These are phyloP conservation scores for Sporothrix pseudoabietina DNA, from an alignment of 2,329 filamentous ascomycete genomes.

Conservation along the genomic window DNA sequence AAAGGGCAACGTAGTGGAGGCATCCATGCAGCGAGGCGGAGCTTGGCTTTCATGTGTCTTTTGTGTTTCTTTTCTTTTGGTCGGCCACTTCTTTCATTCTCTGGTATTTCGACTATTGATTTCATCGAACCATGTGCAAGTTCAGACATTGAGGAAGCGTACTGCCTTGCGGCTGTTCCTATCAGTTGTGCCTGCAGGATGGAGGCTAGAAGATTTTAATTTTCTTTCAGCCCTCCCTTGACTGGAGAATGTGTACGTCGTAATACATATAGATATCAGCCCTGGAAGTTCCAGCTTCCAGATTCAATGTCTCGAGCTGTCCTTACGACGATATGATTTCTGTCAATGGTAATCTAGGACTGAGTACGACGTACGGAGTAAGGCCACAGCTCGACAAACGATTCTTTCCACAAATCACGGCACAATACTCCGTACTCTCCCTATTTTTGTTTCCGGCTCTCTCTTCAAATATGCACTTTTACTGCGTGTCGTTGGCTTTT, in stretches of 20 bases:
- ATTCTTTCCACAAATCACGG: too few species aligned
- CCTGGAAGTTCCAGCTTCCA: neutral
- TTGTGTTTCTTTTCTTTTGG: neutral
- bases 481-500: neutral
- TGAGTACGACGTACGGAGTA: too few species aligned
- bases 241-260: neutral
- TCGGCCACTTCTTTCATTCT: neutral
- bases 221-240: neutral
- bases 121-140: neutral
- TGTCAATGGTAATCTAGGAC: too few species aligned
- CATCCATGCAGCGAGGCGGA: constrained; percentile 12
- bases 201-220: neutral
- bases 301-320: neutral
- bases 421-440: too few species aligned
- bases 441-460: neutral
- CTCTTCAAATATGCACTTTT: neutral
- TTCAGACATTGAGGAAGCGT: neutral
- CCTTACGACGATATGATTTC: neutral
- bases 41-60: neutral
- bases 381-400: neutral
- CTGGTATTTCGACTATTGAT: neutral
- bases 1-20: neutral
- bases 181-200: neutral
- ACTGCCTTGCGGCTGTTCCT: constrained; percentile 1
- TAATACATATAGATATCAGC: neutral